Base-by-base conservation (phyloP, 2,329 filamentous ascomycete genomes). In the Emericellopsis cladophorae region DNA sequence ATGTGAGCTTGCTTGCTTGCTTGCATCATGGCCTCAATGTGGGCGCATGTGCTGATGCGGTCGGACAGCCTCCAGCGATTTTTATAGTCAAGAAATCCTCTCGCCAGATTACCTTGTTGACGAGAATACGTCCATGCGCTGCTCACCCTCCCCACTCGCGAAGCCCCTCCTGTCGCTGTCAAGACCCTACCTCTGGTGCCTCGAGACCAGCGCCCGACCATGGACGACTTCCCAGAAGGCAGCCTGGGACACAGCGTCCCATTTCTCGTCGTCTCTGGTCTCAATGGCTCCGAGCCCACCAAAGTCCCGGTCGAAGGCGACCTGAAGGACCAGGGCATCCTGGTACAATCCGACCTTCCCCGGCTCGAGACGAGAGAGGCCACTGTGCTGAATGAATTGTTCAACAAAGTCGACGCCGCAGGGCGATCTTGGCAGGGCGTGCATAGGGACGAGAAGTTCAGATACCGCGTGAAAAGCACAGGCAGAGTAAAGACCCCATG, bases 161-260 rank as follows among this genome's bases (percentile, higher is more conserved):
- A 9, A 29, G 26, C 12, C 26, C 26, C 26, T 12, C 9, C 9
- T 29, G 26, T 29, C 18, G 18, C 18, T 21, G 18, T 21, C 18
- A 21, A 21, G 31, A 4, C 6, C 31, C 29, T 36, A 34, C 24
- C 40, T 31, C 16, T 24, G 40, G 32, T n/a, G 5, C 33, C 31
- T 15, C 36, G 15, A 31, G 15, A 9, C 22, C 32, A 12, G 32
- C 32, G 32, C 45, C 43, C 43, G 45, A 55, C 50, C 46, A 92
- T 92, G 85, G 83, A 92, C 61, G 84, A 75, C 52, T 90, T 87
- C 62, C 83, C 84, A 41, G 59, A 66, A 44, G 82, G 81, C 60
- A 94, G 89, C 66, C 70, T 94, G 59, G 77, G 81, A 57, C 88
- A 92, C 63, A 93, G 92, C 62, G 72, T 93, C 52, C 90, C 90